Conservation (phyloP, 164 flowering plant species). For the Umbilicus rupestris region DNA sequence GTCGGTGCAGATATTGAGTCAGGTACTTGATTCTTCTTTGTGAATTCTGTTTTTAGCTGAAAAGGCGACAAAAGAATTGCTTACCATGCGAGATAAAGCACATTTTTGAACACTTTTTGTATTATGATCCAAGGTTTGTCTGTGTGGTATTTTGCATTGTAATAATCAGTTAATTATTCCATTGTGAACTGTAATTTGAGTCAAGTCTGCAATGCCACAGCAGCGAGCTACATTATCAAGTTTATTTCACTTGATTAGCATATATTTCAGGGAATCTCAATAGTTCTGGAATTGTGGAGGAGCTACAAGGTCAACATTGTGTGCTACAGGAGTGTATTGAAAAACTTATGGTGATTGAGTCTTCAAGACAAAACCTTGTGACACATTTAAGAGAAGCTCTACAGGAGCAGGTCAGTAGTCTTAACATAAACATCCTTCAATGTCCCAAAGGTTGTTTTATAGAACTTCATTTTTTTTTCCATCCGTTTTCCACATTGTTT, state of each 20-base stretch:
- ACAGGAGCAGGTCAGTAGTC: conserved; percentile 67
- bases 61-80: too few species aligned
- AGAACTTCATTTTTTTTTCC: not conserved
- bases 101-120: too few species aligned
- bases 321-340: conserved; percentile 57
- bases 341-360: conserved; percentile 51
- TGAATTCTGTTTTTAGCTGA: too few species aligned
- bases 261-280: conserved; percentile 34
- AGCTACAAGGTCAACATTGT: conserved; percentile 63
- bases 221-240: too few species aligned
- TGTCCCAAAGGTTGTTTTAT: not conserved
- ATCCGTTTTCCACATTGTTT: not conserved
- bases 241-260: conserved; percentile 1
- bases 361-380: conserved; percentile 61
- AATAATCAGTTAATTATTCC: too few species aligned
- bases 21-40: conserved; percentile 30
- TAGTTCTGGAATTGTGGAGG: conserved; percentile 41
- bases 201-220: too few species aligned
- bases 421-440: not conserved
- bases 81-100: too few species aligned
- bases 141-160: too few species aligned
- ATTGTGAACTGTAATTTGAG: too few species aligned
- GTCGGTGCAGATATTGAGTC: conserved; percentile 35
- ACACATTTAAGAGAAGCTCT: conserved; percentile 67
- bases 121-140: too few species aligned